A percentile compares a stretch with the other conserved stretches of the same genome.
Evolutionary conservation across 2,329 filamentous ascomycete species (phyloP).

Genomic region (Colletotrichum simmondsii): DNA sequence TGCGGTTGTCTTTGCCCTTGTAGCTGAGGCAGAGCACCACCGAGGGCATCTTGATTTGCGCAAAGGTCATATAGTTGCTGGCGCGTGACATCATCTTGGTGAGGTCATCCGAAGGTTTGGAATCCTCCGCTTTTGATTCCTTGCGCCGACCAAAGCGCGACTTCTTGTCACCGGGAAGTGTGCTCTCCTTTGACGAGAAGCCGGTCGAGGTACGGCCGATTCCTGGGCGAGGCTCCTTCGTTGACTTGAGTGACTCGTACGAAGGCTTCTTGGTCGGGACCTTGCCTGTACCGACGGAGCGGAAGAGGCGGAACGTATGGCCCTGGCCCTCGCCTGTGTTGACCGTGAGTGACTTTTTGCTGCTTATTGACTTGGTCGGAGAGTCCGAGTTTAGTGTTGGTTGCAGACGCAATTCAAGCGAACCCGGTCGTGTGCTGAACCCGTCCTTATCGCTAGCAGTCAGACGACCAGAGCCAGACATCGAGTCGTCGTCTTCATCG

Average conservation of each 20-base stretch:
- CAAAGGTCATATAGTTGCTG: constrained; percentile 97
- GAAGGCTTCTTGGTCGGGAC: constrained; percentile 64
- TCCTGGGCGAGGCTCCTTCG: constrained; percentile 52
- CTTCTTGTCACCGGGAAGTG: constrained; percentile 56
- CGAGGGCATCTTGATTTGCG: constrained; percentile 93
- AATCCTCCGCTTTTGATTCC: constrained; percentile 61
- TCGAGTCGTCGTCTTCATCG: constrained; percentile 56
- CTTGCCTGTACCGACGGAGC: constrained; percentile 54
- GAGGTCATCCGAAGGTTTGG: constrained; percentile 84
- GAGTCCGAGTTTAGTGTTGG: constrained; percentile 79
- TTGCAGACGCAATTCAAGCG: constrained; percentile 83
- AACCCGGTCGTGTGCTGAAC: constrained; percentile 73
- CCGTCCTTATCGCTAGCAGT: constrained; percentile 56
- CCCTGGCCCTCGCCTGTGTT: constrained; percentile 54
- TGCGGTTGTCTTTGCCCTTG: constrained; percentile 95
- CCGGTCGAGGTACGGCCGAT: constrained; percentile 60
- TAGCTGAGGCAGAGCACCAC: constrained; percentile 96
- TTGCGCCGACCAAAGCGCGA: constrained; percentile 66
- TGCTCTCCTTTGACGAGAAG: constrained; percentile 53
- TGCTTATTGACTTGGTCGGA: constrained; percentile 41
- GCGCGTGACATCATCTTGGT: constrained; percentile 97
- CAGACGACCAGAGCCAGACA: constrained; percentile 51
- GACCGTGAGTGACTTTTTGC: constrained; percentile 60
- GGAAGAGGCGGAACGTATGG: constrained; percentile 64
- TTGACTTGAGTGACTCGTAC: constrained; percentile 63